These are phyloP conservation scores for Marsdenia floribunda DNA, from an alignment of 257 asterid species.

Conservation along the genomic window DNA sequence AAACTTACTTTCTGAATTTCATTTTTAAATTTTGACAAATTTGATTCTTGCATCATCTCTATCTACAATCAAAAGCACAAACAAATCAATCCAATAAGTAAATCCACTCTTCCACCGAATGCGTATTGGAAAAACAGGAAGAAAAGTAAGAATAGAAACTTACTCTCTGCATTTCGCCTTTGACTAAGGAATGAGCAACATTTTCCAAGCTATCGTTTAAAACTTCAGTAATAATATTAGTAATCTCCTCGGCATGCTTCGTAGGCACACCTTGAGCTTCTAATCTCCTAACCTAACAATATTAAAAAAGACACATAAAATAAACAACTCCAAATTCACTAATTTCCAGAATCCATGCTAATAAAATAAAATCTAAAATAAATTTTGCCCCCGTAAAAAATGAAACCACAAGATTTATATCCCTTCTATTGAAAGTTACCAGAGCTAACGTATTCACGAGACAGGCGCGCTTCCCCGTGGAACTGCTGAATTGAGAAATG, in stretches of 20 bases:
- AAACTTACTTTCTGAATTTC: conserved; percentile 43
- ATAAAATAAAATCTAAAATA: conserved; percentile 3
- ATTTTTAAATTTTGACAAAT: conserved; percentile 68
- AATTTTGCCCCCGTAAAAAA: neutral
- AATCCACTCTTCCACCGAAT: too few relatives aligned
- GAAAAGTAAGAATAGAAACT: neutral
- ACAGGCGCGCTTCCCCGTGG: conserved; percentile 58
- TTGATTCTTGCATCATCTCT: conserved; percentile 78
- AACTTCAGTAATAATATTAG: conserved; percentile 64
- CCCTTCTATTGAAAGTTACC: conserved; percentile 27
- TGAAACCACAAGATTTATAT: neutral
- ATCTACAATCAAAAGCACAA: conserved; percentile 29
- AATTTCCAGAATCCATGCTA: neutral
- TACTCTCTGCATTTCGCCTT: conserved; percentile 73
- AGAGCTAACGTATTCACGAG: conserved; percentile 91
- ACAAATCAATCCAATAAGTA: neutral
- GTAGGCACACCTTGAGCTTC: conserved; percentile 81
- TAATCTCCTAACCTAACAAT: conserved; percentile 67
- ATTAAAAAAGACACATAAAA: neutral
- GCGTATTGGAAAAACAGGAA: too few relatives aligned
- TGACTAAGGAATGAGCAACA: conserved; percentile 69
- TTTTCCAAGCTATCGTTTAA: conserved; percentile 69
- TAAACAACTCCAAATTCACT: neutral
- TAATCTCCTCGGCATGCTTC: conserved; percentile 85
- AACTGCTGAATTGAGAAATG: conserved; percentile 45